These are phyloP conservation scores for Rutidosis leptorrhynchoides DNA, from an alignment of 129 eudicot species.

Conservation along the genomic window DNA sequence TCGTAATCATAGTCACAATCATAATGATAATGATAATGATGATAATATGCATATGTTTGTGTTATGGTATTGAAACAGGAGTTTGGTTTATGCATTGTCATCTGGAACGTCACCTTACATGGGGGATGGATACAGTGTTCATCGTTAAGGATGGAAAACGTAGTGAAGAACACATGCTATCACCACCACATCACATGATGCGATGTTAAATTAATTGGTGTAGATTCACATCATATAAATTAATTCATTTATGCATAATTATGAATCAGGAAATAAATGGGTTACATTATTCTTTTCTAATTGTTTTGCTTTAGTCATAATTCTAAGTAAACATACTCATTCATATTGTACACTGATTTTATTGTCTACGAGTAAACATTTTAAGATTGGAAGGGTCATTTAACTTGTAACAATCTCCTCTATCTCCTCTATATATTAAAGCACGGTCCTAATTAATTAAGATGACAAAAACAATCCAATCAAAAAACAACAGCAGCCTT, in stretches of 20 bases:
- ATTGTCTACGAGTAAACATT: too few species aligned
- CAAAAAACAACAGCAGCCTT: too few species aligned
- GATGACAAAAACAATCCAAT: too few species aligned
- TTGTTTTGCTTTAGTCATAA: too few species aligned
- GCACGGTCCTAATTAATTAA: too few species aligned
- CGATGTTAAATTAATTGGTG: background rate
- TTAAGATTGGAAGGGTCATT: too few species aligned
- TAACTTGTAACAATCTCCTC: too few species aligned
- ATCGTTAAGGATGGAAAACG: constrained; percentile 20
- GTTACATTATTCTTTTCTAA: background rate
- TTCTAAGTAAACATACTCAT: too few species aligned
- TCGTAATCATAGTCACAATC: too few species aligned
- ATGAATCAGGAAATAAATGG: background rate
- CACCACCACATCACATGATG: background rate
- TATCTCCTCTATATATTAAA: too few species aligned
- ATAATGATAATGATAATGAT: too few species aligned
- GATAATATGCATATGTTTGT: background rate
- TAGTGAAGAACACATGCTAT: background rate
- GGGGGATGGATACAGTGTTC: constrained; percentile 41
- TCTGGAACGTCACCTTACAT: constrained; percentile 39
- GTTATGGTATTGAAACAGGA: constrained; percentile 21
- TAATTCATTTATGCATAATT: background rate
- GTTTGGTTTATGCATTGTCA: constrained; percentile 41
- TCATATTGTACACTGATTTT: too few species aligned
- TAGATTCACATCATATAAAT: background rate